Conservation (phyloP, 495 filamentous ascomycete species). For the Penicillium desertorum region DNA sequence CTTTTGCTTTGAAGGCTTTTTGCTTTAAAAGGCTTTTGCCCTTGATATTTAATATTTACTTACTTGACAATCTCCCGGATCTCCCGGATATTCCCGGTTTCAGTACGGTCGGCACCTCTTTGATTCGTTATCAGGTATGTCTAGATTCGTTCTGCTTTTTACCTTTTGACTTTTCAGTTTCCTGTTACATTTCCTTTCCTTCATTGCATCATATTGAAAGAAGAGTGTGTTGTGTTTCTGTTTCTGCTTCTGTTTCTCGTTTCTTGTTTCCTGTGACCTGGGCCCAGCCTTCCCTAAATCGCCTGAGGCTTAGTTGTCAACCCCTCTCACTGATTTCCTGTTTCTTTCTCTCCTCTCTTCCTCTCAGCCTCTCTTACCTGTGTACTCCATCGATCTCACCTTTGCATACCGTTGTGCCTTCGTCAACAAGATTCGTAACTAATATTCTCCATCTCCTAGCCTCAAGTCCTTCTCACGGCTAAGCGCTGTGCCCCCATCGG, state of each 20-base stretch:
- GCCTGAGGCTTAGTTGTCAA: conserved; percentile 14
- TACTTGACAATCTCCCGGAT: conserved; percentile 1
- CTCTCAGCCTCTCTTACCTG: not conserved
- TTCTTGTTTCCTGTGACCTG: conserved; percentile 4
- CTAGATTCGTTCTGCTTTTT: not conserved
- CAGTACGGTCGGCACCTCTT: conserved; percentile 8
- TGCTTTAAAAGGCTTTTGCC: conserved; percentile 18
- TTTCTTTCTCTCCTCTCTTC: not conserved
- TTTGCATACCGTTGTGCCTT: conserved; percentile 4
- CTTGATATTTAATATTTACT: conserved; percentile 32
- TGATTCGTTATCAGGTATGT: conserved; percentile 13
- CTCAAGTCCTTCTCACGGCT: conserved; percentile 30
- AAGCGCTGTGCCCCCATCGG: conserved; percentile 39
- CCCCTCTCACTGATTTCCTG: conserved; percentile 1
- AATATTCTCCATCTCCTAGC: conserved; percentile 1
- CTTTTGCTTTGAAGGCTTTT: conserved; percentile 1
- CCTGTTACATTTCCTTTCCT: not conserved
- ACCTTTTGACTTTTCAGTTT: not conserved
- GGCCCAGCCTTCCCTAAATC: conserved; percentile 9
- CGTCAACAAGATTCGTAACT: conserved; percentile 4
- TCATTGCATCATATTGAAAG: not conserved
- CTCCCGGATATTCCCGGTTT: conserved; percentile 3
- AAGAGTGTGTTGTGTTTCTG: not conserved
- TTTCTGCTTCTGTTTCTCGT: not conserved
- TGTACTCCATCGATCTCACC: not conserved